Evolutionary conservation across 495 filamentous ascomycete genomes (phyloP).

Genomic region (Chaetomium cochliodes): DNA sequence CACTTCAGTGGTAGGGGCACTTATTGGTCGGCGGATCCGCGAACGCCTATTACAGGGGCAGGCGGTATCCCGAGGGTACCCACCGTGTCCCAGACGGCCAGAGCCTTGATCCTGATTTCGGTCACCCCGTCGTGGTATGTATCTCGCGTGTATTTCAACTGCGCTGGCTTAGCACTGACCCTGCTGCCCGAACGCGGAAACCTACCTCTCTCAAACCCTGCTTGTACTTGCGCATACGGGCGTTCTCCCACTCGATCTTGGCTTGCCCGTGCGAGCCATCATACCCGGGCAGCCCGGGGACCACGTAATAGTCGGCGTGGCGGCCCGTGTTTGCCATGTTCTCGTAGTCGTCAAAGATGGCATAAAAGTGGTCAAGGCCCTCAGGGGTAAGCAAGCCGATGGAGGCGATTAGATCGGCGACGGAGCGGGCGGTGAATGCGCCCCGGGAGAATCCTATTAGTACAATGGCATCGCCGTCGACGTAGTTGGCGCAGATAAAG

Average conservation of each 20-base stretch:
- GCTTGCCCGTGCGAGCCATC: constrained; percentile 26
- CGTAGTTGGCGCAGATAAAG: constrained; percentile 63
- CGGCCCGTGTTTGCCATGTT: constrained; percentile 32
- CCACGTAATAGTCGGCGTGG: constrained; percentile 25
- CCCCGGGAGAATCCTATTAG: constrained; percentile 69
- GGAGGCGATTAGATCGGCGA: constrained; percentile 58
- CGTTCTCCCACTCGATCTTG: constrained; percentile 35
- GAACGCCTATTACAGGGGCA: constrained; percentile 37
- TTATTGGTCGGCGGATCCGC: constrained; percentile 37
- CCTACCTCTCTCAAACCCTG: constrained; percentile 26
- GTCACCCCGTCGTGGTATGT: constrained; percentile 29
- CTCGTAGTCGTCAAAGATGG: constrained; percentile 57
- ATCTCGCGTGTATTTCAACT: constrained; percentile 33
- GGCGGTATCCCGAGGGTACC: constrained; percentile 40
- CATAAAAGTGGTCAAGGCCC: constrained; percentile 58
- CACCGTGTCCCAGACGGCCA: constrained; percentile 44
- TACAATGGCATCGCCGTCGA: constrained; percentile 62
- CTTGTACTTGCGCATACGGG: constrained; percentile 32
- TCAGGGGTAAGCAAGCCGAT: constrained; percentile 61
- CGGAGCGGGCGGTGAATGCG: constrained; percentile 64
- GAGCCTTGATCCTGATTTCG: constrained; percentile 40
- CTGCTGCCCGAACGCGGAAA: not conserved
- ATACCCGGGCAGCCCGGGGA: constrained; percentile 25
- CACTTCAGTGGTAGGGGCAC: constrained; percentile 11
- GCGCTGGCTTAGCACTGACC: not conserved